Percentiles rank a stretch among this genome's conserved stretches.
Evolutionary conservation across 2,329 filamentous ascomycete species (phyloP).

Genomic region (Magnaporthiopsis poae): DNA sequence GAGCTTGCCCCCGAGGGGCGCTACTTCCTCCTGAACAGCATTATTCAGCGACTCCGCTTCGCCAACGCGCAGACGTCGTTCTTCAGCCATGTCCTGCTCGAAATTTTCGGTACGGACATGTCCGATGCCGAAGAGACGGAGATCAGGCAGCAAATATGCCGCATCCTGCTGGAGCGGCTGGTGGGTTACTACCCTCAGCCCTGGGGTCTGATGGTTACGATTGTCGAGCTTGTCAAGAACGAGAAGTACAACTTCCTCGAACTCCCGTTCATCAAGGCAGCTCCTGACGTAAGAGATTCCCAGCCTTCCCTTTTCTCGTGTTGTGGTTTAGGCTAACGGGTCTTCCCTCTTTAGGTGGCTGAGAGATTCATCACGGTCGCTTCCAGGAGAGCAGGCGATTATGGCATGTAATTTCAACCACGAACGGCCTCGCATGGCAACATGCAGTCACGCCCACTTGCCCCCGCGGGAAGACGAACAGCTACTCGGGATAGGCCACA

Average conservation of each 20-base stretch:
- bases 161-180: constrained; percentile 77
- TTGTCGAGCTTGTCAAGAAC: constrained; percentile 85
- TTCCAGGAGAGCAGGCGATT: constrained; percentile 7
- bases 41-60: constrained; percentile 85
- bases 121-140: constrained; percentile 66
- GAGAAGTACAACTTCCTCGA: constrained; percentile 86
- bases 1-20: constrained; percentile 67
- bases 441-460: background rate
- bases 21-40: constrained; percentile 73
- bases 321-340: background rate
- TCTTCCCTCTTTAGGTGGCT: constrained; percentile 17
- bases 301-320: background rate
- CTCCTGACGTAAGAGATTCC: constrained; percentile 62
- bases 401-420: background rate
- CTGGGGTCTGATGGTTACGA: constrained; percentile 83
- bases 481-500: background rate
- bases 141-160: constrained; percentile 81
- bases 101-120: constrained; percentile 71
- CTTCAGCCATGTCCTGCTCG: constrained; percentile 75
- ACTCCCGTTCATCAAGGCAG: constrained; percentile 79
- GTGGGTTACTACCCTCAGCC: constrained; percentile 86
- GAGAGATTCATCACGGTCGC: constrained; percentile 21
- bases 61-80: constrained; percentile 86
- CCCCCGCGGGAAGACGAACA: background rate
- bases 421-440: background rate